These are phyloP conservation scores for Apiospora koreana DNA, from an alignment of 2,329 filamentous ascomycete genomes.

Conservation along the genomic window DNA sequence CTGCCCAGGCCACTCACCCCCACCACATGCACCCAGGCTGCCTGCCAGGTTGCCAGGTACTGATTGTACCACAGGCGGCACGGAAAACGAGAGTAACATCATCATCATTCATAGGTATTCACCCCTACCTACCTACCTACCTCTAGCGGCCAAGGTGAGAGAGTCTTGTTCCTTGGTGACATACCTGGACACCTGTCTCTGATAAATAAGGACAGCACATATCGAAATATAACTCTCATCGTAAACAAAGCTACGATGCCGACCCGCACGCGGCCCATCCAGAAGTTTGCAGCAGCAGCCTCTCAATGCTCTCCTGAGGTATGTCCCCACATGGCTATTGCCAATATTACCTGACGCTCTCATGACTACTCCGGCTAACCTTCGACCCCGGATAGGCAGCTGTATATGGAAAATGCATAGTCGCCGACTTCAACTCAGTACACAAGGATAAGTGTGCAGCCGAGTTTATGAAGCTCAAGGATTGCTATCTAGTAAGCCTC, in stretches of 20 bases:
- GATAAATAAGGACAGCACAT: not conserved
- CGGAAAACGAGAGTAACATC: not conserved
- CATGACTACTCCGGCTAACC: not conserved
- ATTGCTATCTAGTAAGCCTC: constrained; percentile 77
- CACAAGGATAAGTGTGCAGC: constrained; percentile 87
- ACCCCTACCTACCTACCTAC: not conserved
- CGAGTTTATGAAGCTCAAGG: constrained; percentile 83
- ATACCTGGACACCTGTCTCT: not conserved
- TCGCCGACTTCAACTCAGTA: constrained; percentile 85
- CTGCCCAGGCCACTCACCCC: not conserved
- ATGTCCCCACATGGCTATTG: constrained; percentile 12
- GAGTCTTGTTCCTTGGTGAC: not conserved
- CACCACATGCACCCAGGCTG: not conserved
- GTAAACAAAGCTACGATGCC: constrained; percentile 27
- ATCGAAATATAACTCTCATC: not conserved
- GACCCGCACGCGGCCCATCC: constrained; percentile 49
- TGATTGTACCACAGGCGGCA: not conserved
- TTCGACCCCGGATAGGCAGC: constrained; percentile 59
- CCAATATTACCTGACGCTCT: not conserved
- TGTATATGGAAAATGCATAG: constrained; percentile 87
- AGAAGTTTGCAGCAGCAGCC: constrained; percentile 55
- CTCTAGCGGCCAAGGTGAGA: not conserved
- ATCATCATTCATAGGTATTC: not conserved
- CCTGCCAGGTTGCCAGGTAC: not conserved
- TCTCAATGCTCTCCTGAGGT: constrained; percentile 60